Conservation (phyloP, 129 eudicot species). For the Escallonia rubra region DNA sequence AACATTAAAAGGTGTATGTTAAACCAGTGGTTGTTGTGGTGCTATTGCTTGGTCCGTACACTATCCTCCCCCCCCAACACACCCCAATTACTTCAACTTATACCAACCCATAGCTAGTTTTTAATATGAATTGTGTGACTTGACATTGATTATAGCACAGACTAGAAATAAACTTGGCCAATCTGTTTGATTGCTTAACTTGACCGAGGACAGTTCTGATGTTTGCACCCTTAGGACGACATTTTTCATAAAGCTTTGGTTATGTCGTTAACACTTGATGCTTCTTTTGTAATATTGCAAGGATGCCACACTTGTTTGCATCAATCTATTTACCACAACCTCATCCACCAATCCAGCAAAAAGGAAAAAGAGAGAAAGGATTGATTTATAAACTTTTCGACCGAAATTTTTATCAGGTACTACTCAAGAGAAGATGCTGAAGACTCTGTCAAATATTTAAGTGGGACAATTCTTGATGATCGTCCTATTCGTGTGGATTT, state of each 20-base stretch:
- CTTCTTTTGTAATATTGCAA: neutral
- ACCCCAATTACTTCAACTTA: too few species aligned
- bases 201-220: neutral
- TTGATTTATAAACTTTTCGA: neutral
- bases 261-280: too few species aligned
- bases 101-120: too few species aligned
- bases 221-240: neutral
- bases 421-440: constrained; percentile 95
- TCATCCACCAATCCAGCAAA: neutral
- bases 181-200: too few species aligned
- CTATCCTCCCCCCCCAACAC: too few species aligned
- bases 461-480: constrained; percentile 98
- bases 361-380: neutral
- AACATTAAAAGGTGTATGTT: too few species aligned
- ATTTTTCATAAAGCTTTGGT: neutral
- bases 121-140: too few species aligned
- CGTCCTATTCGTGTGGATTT: constrained; percentile 98
- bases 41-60: too few species aligned
- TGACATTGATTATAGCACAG: too few species aligned
- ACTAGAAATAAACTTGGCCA: too few species aligned
- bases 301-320: neutral
- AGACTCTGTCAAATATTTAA: constrained; percentile 88
- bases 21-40: too few species aligned
- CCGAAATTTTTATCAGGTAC: constrained; percentile 44
- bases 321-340: neutral